phyloP scores from a whole-genome alignment of 2,329 filamentous ascomycete species.

The Elsinoe ampelina region DNA sequence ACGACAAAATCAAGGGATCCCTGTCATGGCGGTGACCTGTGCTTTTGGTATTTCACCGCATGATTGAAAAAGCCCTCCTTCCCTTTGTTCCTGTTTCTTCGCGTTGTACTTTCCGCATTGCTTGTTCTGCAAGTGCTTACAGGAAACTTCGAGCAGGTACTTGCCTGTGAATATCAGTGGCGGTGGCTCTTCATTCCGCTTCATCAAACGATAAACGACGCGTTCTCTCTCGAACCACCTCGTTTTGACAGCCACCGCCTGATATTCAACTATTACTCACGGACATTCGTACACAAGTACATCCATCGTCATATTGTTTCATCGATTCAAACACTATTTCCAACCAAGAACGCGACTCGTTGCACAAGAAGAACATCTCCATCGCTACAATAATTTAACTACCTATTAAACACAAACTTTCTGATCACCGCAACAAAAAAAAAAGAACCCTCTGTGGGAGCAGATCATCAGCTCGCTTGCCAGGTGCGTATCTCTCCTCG shows the following conservation, averaged over 20 bases:
- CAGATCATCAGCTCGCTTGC: not conserved
- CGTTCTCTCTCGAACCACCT: not conserved
- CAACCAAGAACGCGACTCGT: not conserved
- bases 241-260: not conserved
- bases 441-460: not conserved
- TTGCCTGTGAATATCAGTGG: slow-evolving; percentile 28
- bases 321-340: not conserved
- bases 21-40: not conserved
- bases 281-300: slow-evolving; percentile 7
- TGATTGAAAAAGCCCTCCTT: not conserved
- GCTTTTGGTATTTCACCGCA: not conserved
- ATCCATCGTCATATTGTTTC: not conserved
- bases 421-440: not conserved
- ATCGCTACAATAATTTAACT: not conserved
- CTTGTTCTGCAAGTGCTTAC: not conserved
- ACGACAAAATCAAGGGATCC: slow-evolving; percentile 1
- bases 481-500: not conserved
- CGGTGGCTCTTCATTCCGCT: not conserved
- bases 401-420: not conserved
- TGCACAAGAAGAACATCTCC: not conserved
- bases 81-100: not conserved
- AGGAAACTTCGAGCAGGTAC: not conserved
- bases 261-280: not conserved
- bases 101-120: not conserved
- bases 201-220: not conserved